Conservation (phyloP, 225 moss, liverwort and hornwort species). For the Bryoerythrophyllum caledonicum region DNA sequence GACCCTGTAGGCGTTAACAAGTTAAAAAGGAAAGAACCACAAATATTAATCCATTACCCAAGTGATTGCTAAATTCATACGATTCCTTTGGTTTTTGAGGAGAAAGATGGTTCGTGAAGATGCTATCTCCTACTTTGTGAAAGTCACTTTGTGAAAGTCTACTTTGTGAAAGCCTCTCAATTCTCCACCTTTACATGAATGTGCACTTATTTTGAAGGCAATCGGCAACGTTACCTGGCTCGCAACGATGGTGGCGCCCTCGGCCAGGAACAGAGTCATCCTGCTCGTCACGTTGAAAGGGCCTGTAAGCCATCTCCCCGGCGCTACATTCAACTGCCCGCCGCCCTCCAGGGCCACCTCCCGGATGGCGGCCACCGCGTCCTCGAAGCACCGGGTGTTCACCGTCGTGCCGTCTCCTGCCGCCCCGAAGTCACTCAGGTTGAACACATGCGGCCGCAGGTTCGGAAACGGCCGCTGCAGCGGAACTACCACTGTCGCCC, state of each 20-base stretch:
- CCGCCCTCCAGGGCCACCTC: slow-evolving; percentile 41
- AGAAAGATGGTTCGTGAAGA: no score
- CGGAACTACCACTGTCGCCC: not conserved
- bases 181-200: no score
- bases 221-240: slow-evolving; percentile 33
- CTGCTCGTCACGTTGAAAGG: slow-evolving; percentile 68
- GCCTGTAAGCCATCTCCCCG: slow-evolving; percentile 63
- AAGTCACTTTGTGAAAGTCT: no score
- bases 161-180: no score
- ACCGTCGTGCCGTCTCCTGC: slow-evolving; percentile 59
- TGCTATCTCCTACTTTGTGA: no score
- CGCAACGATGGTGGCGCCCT: slow-evolving; percentile 50
- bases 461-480: slow-evolving; percentile 24
- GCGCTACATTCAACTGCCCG: slow-evolving; percentile 52
- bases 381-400: slow-evolving; percentile 53
- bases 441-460: slow-evolving; percentile 48
- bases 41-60: no score
- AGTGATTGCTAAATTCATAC: no score
- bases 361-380: slow-evolving; percentile 42
- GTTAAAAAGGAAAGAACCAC: no score
- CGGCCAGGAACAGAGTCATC: slow-evolving; percentile 59
- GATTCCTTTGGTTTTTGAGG: no score
- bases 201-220: no score
- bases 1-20: no score
- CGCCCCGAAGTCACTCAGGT: slow-evolving; percentile 61